Base-by-base conservation (phyloP, 129 eudicot genomes). In the Silybum marianum region DNA sequence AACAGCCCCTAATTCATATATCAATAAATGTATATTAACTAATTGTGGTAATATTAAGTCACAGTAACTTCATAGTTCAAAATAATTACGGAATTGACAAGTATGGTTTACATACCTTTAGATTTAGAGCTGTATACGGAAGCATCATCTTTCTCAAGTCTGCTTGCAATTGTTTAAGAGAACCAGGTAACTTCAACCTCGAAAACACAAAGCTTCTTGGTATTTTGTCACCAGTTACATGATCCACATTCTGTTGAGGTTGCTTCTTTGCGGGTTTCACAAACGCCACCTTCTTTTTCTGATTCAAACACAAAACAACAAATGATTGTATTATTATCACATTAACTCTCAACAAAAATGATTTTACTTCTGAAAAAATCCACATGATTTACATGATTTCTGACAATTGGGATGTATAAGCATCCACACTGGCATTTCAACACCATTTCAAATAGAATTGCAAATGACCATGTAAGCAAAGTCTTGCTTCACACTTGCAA, bases 71-170 rank as follows among this genome's bases (percentile, higher is more conserved):
- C 13, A 63, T 77, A 65, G 18, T 13, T 16, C 28, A 48, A 8
- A 19, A 19, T 65, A 65, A 63, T 21, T 14, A 22, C 11, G 22
- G 63, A 51, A 51, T 62, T 21, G 69, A 62, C 69, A 21, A 13
- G 32, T 3, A 72, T 19, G 30, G 30, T 11, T 54, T 32, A 32
- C 6, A 32, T 69, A 95, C 98, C 99, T 92, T 95, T 77, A 95
- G 95, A 81, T 92, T 95, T 38, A 95, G 90, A 26, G 99, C 99
- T 8, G 99, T 95, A 69, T 84, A 91, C 0, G 99, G 99, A 85
- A 95, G 98, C 99, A 89, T 95, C 84, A 92, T 62, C 67, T 92
- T 95, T 75, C 99, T 91, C 82, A 95, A 88, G 81, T 95, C 97
- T 77, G 87, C 78, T 76, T 92, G 91, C 89, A 95, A 82, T 73